Percentiles rank a stretch among this genome's conserved stretches.
Conservation (phyloP, 2,329 filamentous ascomycete species). For the Sporothrix mexicana region DNA sequence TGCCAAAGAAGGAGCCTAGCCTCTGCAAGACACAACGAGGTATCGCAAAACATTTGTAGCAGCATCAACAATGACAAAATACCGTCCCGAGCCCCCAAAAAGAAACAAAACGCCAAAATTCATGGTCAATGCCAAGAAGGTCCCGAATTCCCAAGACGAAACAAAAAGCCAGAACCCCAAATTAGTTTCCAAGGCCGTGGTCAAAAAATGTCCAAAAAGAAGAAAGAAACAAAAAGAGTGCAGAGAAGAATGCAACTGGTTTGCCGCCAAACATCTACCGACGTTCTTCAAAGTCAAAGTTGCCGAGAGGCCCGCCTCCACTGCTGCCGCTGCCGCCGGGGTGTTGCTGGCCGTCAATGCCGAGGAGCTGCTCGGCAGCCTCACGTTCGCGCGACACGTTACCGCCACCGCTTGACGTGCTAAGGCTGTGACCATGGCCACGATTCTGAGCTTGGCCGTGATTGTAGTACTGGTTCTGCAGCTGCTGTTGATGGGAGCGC, state of each 20-base stretch:
- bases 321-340: constrained; percentile 50
- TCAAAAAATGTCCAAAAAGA: not conserved
- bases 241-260: not conserved
- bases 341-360: constrained; percentile 51
- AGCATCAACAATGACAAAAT: not conserved
- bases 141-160: not conserved
- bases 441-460: not conserved
- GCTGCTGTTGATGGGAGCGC: constrained; percentile 43
- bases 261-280: not conserved
- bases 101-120: constrained; percentile 1
- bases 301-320: constrained; percentile 3
- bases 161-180: not conserved
- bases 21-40: not conserved
- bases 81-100: not conserved
- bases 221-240: not conserved
- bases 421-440: not conserved
- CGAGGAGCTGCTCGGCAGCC: constrained; percentile 67
- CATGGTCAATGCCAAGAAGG: not conserved
- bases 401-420: constrained; percentile 29
- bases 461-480: constrained; percentile 34
- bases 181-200: not conserved
- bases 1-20: not conserved
- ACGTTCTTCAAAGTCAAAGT: constrained; percentile 25
- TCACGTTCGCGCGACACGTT: constrained; percentile 48
- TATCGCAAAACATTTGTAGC: not conserved